Conservation (phyloP, 257 asterid genomes). For the Gardenia jasminoides region DNA sequence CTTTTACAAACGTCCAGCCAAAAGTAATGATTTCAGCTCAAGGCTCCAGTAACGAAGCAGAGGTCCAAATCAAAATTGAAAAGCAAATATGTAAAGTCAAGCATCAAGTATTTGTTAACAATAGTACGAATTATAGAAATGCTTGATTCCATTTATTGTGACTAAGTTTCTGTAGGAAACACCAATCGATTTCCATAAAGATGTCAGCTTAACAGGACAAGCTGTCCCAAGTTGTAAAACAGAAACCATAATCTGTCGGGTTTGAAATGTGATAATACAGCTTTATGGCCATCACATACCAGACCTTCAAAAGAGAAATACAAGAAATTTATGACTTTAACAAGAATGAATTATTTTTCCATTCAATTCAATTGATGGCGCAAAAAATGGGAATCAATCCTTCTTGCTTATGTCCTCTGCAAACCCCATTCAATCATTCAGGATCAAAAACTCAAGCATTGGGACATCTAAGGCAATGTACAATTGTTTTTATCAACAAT, state of each 20-base stretch:
- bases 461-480: neutral
- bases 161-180: neutral
- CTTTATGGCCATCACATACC: neutral
- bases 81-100: neutral
- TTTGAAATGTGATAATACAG: neutral
- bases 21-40: neutral
- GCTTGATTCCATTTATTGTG: neutral
- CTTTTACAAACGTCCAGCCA: neutral
- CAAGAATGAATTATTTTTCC: neutral
- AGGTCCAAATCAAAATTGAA: neutral
- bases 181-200: too few relatives aligned
- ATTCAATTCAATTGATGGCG: neutral
- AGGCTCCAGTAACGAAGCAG: neutral
- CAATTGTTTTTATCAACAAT: neutral
- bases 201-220: too few relatives aligned
- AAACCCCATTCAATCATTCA: neutral
- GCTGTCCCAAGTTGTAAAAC: neutral
- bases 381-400: neutral
- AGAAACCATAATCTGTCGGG: neutral
- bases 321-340: neutral
- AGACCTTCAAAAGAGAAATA: neutral
- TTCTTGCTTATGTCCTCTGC: neutral
- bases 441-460: neutral
- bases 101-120: neutral
- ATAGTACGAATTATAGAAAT: neutral